These are phyloP conservation scores for Chlamydomonas reinhardtii DNA, from an alignment of 163 green algal genomes.

Conservation along the genomic window DNA sequence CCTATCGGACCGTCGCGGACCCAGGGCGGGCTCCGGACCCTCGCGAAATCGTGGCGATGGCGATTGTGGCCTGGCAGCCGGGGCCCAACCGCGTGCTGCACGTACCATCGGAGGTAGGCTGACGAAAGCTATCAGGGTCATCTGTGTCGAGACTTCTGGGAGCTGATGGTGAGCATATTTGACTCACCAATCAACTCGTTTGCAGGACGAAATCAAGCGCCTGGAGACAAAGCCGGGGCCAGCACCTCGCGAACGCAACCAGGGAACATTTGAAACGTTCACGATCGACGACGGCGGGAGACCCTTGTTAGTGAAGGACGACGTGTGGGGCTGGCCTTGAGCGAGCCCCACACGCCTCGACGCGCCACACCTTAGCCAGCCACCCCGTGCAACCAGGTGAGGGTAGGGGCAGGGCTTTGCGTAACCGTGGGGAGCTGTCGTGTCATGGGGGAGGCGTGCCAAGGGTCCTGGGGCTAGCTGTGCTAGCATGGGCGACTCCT, in stretches of 20 bases:
- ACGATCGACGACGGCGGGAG: conserved; percentile 70
- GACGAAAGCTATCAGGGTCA: too few species aligned
- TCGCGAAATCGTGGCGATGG: conserved; percentile 91
- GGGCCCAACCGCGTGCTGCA: conserved; percentile 89
- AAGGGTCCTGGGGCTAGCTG: too few species aligned
- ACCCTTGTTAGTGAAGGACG: conserved; percentile 78
- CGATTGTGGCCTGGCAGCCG: conserved; percentile 95
- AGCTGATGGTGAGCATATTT: background rate
- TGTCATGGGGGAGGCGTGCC: too few species aligned
- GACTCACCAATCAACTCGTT: background rate
- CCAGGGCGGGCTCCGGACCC: conserved; percentile 82
- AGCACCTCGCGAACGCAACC: conserved; percentile 49
- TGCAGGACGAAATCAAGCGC: conserved; percentile 69
- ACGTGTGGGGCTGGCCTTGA: conserved; percentile 74
- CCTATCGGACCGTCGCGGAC: conserved; percentile 78
- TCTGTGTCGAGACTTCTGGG: too few species aligned
- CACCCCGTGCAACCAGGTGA: conserved; percentile 18
- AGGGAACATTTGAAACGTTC: conserved; percentile 75
- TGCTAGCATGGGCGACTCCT: too few species aligned
- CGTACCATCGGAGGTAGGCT: conserved; percentile 81
- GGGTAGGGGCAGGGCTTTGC: too few species aligned
- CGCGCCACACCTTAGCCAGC: background rate
- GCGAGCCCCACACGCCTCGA: background rate
- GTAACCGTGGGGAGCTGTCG: too few species aligned
- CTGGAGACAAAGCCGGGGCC: conserved; percentile 47